These are phyloP conservation scores for Colletotrichum trifolii DNA, from an alignment of 2,329 filamentous ascomycete genomes.

Conservation along the genomic window DNA sequence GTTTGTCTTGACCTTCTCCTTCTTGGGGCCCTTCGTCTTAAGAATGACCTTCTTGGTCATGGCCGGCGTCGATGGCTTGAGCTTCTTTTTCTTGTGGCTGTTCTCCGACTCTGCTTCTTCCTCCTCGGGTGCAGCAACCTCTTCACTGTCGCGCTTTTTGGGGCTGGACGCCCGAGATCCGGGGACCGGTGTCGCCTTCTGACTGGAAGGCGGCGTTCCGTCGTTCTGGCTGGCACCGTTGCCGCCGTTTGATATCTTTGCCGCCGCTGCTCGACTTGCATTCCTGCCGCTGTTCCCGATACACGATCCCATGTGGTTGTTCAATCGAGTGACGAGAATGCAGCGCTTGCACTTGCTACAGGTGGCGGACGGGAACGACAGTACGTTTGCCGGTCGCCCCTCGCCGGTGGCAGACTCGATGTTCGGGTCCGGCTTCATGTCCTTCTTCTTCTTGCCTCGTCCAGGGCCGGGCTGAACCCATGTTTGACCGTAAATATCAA, in stretches of 20 bases:
- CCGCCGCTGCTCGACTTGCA: conserved; percentile 70
- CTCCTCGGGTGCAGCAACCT: conserved; percentile 60
- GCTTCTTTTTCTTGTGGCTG: conserved; percentile 68
- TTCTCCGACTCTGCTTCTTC: conserved; percentile 60
- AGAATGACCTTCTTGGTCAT: conserved; percentile 66
- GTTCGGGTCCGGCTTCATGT: conserved; percentile 68
- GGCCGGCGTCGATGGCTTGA: conserved; percentile 53
- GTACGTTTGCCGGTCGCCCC: conserved; percentile 68
- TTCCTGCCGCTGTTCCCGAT: conserved; percentile 74
- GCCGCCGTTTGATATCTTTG: conserved; percentile 71
- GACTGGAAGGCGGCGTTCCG: conserved; percentile 69
- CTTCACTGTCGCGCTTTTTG: conserved; percentile 67
- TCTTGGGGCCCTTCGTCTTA: conserved; percentile 65
- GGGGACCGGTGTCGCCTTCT: conserved; percentile 70
- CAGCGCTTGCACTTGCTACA: conserved; percentile 76
- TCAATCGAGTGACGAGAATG: conserved; percentile 72
- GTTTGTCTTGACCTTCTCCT: conserved; percentile 65
- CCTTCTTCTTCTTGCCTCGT: conserved; percentile 83
- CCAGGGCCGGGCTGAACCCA: conserved; percentile 79
- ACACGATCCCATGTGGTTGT: conserved; percentile 76
- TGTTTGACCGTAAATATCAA: conserved; percentile 85
- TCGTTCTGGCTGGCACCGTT: conserved; percentile 62
- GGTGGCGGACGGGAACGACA: conserved; percentile 73
- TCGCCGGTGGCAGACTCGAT: conserved; percentile 61
- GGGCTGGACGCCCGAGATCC: conserved; percentile 65